Evolutionary conservation across 345 rosid genomes (phyloP), one percentile per base, ranked within the genome.

Genomic region (Euphorbia pulcherrima): DNA sequence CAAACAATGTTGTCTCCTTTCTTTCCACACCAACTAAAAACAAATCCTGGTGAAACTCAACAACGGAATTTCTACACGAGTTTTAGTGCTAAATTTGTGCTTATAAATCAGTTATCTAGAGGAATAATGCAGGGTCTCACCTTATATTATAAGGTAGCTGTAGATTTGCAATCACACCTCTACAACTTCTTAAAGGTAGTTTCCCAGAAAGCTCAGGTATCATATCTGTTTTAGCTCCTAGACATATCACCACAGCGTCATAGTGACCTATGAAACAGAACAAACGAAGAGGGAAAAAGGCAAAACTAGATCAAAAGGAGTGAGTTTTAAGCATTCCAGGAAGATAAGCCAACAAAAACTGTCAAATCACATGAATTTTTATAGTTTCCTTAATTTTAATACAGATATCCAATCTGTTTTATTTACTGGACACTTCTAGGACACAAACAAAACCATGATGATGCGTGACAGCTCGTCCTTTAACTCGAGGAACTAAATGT

Each of bases 171-270:
- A 93, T 79, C 64, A 88, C 88, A 40, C 97, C 98, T 73, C 98
- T 79, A 77, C 96, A 93, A 71, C 88, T 87, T 81, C 98, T 86
- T 70, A 90, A 77, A 58, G 96, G 96, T 74, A 93, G 92, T 79
- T 71, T 93, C 54, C 96, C 97, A 29, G 85, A 79, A 67, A 93
- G 87, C 75, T 86, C 88, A 0, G 87, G 82, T 64, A 90, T 84
- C 79, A 80, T 71, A 70, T 83, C 83, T 60, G 86, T 85, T 82
- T 93, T 83, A 71, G 97, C 90, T 72, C 98, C 97, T 33, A 90
- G 72, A 73, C 97, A 93, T 70, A 90, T 69, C 70, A 93, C 77
- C 67, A 85, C 91, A 18, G 85, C 92, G 80, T 93, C 90, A 69
- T 90, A 90, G 67, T 80, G 83, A 33, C 86, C 97, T 89, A 69